These are phyloP conservation scores for Aspergillus fijiensis DNA, from an alignment of 2,329 filamentous ascomycete species.

Conservation along the genomic window DNA sequence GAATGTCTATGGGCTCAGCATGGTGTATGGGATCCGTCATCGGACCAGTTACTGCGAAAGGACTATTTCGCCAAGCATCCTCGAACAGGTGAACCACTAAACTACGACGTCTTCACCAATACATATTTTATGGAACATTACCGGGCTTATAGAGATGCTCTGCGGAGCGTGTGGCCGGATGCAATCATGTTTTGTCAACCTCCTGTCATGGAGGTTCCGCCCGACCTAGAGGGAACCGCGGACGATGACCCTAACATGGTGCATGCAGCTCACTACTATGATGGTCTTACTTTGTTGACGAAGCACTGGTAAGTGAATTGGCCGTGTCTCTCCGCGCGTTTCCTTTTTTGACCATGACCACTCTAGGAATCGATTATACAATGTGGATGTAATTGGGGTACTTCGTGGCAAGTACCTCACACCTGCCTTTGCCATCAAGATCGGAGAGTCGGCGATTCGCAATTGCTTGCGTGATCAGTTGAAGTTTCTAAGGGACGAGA, in stretches of 20 bases:
- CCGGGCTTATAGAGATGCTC: constrained; percentile 69
- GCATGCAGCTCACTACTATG: constrained; percentile 94
- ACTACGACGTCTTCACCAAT: constrained; percentile 86
- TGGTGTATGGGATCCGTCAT: constrained; percentile 84
- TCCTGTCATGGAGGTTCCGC: constrained; percentile 87
- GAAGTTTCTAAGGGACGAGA: constrained; percentile 77
- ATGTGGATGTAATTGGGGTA: constrained; percentile 91
- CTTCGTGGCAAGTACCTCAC: constrained; percentile 83
- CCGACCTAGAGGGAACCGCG: constrained; percentile 76
- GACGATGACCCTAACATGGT: constrained; percentile 90
- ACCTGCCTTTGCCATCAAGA: constrained; percentile 86
- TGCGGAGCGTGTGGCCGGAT: constrained; percentile 73
- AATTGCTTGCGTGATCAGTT: constrained; percentile 92
- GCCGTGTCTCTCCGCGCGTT: neutral
- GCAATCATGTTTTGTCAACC: constrained; percentile 89
- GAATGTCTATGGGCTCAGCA: constrained; percentile 97
- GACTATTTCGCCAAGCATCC: constrained; percentile 86
- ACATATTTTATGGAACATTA: constrained; percentile 88
- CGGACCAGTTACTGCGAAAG: constrained; percentile 74
- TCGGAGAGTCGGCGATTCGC: constrained; percentile 89
- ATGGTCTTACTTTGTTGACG: constrained; percentile 92
- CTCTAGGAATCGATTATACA: constrained; percentile 80
- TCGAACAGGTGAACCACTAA: constrained; percentile 67
- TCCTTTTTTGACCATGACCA: constrained; percentile 16
- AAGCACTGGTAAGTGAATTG: constrained; percentile 72